phyloP scores from a whole-genome alignment of 352 stramenopile species.

The Pilasporangium apinafurcum region DNA sequence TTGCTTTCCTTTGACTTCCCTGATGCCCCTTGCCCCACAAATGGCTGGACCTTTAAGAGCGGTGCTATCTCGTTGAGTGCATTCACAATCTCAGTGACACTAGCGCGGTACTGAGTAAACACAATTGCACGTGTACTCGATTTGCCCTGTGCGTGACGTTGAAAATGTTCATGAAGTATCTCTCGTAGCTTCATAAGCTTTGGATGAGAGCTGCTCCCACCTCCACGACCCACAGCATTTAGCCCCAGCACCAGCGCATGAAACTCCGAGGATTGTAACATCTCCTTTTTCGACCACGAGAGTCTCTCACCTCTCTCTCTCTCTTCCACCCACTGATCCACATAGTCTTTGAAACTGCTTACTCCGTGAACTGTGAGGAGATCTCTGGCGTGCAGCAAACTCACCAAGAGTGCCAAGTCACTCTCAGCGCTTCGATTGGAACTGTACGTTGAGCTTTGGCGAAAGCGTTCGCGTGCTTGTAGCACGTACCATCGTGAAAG shows the following conservation, averaged over 20 bases:
- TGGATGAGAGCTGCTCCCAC: slow-evolving; percentile 37
- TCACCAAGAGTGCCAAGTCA: slow-evolving; percentile 70
- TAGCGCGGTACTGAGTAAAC: slow-evolving; percentile 96
- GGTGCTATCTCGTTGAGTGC: slow-evolving; percentile 57
- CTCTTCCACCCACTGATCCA: slow-evolving; percentile 53
- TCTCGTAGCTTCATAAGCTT: slow-evolving; percentile 90
- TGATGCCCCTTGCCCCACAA: slow-evolving; percentile 91
- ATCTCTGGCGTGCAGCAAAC: slow-evolving; percentile 70
- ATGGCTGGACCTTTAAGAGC: slow-evolving; percentile 87
- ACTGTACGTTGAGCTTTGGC: slow-evolving; percentile 53
- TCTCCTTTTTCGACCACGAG: slow-evolving; percentile 78
- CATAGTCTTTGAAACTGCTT: slow-evolving; percentile 62
- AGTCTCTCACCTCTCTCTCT: slow-evolving; percentile 31
- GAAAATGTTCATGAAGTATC: slow-evolving; percentile 83
- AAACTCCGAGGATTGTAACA: slow-evolving; percentile 71
- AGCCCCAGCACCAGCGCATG: slow-evolving; percentile 47
- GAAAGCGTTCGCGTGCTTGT: slow-evolving; percentile 67
- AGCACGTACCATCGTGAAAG: slow-evolving; percentile 79
- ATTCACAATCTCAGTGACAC: slow-evolving; percentile 91
- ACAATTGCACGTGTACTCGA: slow-evolving; percentile 95
- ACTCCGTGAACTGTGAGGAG: slow-evolving; percentile 73
- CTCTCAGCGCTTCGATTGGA: slow-evolving; percentile 66
- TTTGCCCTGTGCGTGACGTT: slow-evolving; percentile 47
- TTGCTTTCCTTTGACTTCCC: slow-evolving; percentile 80
- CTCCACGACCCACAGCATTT: slow-evolving; percentile 10